A percentile compares a stretch with the other conserved stretches of the same genome.
Conservation (phyloP, 106 monocot genomes). For the Iris macrosiphon region DNA sequence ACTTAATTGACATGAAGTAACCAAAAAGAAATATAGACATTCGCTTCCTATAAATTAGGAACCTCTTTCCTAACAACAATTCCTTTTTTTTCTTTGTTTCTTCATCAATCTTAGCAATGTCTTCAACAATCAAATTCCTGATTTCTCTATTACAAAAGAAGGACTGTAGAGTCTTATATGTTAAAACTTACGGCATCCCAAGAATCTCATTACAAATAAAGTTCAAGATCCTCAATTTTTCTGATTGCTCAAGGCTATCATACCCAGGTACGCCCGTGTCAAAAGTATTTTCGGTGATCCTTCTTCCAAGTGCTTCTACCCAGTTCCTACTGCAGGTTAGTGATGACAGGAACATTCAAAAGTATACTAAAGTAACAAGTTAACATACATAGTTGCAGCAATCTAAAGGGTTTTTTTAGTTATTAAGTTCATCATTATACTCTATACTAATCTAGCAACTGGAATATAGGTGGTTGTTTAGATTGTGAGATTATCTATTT, state of each 20-base stretch:
- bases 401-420: no score
- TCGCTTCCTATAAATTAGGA: neutral
- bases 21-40: neutral
- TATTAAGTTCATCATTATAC: no score
- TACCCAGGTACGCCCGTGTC: constrained; percentile 26
- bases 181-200: constrained; percentile 39
- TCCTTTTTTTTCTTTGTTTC: constrained; percentile 31
- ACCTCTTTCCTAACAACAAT: constrained; percentile 54
- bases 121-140: constrained; percentile 50
- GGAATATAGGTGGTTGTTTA: no score
- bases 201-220: constrained; percentile 80
- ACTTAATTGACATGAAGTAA: neutral
- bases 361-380: no score
- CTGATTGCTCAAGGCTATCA: constrained; percentile 33
- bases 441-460: no score
- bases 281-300: constrained; percentile 31
- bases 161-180: neutral
- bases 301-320: constrained; percentile 42
- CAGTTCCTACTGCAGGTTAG: constrained; percentile 34
- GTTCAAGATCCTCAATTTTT: constrained; percentile 54
- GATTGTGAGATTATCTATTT: no score
- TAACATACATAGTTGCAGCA: no score
- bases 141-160: constrained; percentile 28
- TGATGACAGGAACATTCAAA: neutral
- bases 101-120: constrained; percentile 36